These are phyloP conservation scores for Colletotrichum theobromicola DNA, from an alignment of 2,329 filamentous ascomycete species.

Conservation along the genomic window DNA sequence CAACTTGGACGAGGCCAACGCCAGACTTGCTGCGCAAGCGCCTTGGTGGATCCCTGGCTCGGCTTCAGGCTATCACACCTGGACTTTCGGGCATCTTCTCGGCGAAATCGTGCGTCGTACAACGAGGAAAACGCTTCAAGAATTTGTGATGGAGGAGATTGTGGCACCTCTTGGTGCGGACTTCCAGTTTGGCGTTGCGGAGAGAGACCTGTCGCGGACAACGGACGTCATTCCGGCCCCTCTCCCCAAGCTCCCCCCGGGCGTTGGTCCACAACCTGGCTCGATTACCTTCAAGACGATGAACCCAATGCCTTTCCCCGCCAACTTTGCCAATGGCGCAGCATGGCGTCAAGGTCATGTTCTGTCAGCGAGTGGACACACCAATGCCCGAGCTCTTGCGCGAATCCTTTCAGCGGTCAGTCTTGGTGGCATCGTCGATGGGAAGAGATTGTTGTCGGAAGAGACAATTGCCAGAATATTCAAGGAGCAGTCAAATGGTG, in stretches of 20 bases:
- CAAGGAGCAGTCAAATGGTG: slow-evolving; percentile 45
- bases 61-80: slow-evolving; percentile 45
- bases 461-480: slow-evolving; percentile 48
- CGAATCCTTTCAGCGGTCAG: slow-evolving; percentile 40
- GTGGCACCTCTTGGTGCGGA: slow-evolving; percentile 46
- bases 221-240: slow-evolving; percentile 36
- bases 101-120: slow-evolving; percentile 46
- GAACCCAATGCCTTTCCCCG: slow-evolving; percentile 27
- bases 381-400: slow-evolving; percentile 47
- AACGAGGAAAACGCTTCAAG: slow-evolving; percentile 42
- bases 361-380: slow-evolving; percentile 47
- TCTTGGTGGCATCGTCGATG: slow-evolving; percentile 24
- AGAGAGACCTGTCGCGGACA: slow-evolving; percentile 42
- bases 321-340: slow-evolving; percentile 26
- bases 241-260: slow-evolving; percentile 18
- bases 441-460: slow-evolving; percentile 37
- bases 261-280: slow-evolving; percentile 24
- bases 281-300: slow-evolving; percentile 35
- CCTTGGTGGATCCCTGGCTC: slow-evolving; percentile 51
- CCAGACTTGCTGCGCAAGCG: slow-evolving; percentile 40
- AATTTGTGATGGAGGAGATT: slow-evolving; percentile 44
- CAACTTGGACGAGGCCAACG: slow-evolving; percentile 32
- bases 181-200: slow-evolving; percentile 46
- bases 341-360: slow-evolving; percentile 43
- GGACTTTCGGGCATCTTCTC: slow-evolving; percentile 44